Evolutionary conservation across 768 basidiomycete genomes (phyloP), one percentile per base, ranked within the genome.

Genomic region (Suillus brevipes): DNA sequence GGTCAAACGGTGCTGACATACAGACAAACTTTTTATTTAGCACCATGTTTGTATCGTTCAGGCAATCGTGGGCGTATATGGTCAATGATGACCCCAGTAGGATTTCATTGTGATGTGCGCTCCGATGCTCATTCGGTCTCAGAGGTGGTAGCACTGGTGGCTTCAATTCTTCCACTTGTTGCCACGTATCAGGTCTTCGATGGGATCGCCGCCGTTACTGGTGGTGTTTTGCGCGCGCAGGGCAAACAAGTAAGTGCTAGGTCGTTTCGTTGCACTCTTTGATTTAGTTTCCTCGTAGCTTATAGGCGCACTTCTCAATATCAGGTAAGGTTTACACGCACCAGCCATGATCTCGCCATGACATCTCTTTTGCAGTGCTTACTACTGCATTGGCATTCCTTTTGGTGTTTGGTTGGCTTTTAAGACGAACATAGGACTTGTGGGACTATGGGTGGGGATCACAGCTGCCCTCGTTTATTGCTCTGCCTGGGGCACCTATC

Each of bases 131-230:
- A 12, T 28, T 25, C 6, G 6, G 40, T 23, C 9, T 56, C 74
- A 79, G 88, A 85, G 75, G 85, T 87, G 16, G 65, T 68, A 42
- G 67, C 64, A 4, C 70, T 76, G 18, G 75, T 93, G 14, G 88
- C 92, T 0, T 77, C 81, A 3, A 88, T 95, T 62, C 73, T 95
- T 16, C 92, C 92, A 0, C 79, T 92, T 9, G 87, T 97, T 6
- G 87, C 89, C 9, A 79, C 91, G 34, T 91, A 89, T 81, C 91
- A 97, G 75, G 86, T 97, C 4, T 90, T 95, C 64, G 97, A 99
- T 70, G 93, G 89, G 1, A 80, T 87, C 13, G 74, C 83, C 3
- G 88, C 84, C 0, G 85, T 95, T 6, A 83, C 87, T 0, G 84
- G 83, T 8, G 95, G 95, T 3, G 86, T 97, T 66, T 81, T 99